Conservation (phyloP, 1,284 basidiomycete genomes). For the Limonomyces culmigenus region DNA sequence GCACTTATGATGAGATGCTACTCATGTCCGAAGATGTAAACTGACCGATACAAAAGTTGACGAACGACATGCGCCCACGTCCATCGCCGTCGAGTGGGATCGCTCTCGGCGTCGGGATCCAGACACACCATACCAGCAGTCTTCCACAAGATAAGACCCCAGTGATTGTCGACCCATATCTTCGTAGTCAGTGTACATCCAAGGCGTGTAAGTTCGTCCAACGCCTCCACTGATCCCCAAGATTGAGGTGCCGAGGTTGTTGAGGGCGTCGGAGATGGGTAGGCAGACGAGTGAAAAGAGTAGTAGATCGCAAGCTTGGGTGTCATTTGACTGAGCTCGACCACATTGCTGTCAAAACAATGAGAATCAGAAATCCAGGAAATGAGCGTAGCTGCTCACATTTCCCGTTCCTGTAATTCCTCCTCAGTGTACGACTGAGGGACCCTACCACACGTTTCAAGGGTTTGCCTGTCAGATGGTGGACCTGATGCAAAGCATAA, state of each 20-base stretch:
- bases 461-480: conserved; percentile 22
- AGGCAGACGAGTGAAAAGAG: conserved; percentile 30
- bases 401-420: conserved; percentile 38
- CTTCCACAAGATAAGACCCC: conserved; percentile 88
- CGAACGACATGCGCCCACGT: conserved; percentile 62
- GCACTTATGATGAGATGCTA: not conserved
- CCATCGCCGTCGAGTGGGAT: conserved; percentile 42
- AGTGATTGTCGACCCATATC: conserved; percentile 86
- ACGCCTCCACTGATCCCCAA: conserved; percentile 24
- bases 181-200: conserved; percentile 50
- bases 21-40: conserved; percentile 1
- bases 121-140: conserved; percentile 68
- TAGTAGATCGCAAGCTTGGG: conserved; percentile 45
- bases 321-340: conserved; percentile 41
- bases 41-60: conserved; percentile 76
- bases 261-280: conserved; percentile 1
- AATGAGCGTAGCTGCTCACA: conserved; percentile 28
- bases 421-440: conserved; percentile 35
- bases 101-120: conserved; percentile 41
- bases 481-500: conserved; percentile 23
- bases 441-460: conserved; percentile 31
- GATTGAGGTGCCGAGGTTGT: conserved; percentile 6
- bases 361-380: conserved; percentile 5
- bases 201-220: conserved; percentile 28
- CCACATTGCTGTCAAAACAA: conserved; percentile 22